These are phyloP conservation scores for Fermentozyma sake DNA, from an alignment of 1,139 yeast species.

Conservation along the genomic window DNA sequence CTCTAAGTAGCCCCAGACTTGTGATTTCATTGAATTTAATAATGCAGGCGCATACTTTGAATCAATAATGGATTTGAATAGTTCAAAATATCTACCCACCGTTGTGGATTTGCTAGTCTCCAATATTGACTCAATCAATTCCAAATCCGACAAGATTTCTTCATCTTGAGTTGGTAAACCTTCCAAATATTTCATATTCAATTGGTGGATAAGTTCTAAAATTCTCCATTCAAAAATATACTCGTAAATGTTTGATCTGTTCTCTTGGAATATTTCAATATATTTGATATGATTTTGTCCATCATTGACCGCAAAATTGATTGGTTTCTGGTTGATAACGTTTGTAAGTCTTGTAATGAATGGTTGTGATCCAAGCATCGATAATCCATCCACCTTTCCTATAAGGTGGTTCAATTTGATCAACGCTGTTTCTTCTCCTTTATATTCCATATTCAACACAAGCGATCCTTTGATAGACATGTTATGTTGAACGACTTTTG, in stretches of 20 bases:
- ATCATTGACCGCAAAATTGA: slow-evolving; percentile 22
- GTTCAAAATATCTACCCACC: slow-evolving; percentile 18
- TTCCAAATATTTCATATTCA: slow-evolving; percentile 27
- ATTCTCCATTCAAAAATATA: slow-evolving; percentile 35
- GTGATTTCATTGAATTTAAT: slow-evolving; percentile 14
- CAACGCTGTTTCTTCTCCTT: slow-evolving; percentile 23
- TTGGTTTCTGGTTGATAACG: slow-evolving; percentile 16
- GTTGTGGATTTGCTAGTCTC: slow-evolving; percentile 8
- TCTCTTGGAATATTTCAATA: slow-evolving; percentile 21
- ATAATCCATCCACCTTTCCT: slow-evolving; percentile 29
- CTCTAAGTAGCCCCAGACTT: slow-evolving; percentile 12
- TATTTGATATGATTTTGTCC: slow-evolving; percentile 29
- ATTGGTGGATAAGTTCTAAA: slow-evolving; percentile 31
- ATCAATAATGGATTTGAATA: slow-evolving; percentile 30
- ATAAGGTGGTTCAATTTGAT: slow-evolving; percentile 23
- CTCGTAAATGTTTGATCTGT: slow-evolving; percentile 19
- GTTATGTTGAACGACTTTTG: slow-evolving; percentile 19
- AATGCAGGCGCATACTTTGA: slow-evolving; percentile 20
- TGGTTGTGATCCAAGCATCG: slow-evolving; percentile 26
- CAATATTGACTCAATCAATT: slow-evolving; percentile 18
- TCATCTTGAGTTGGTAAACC: slow-evolving; percentile 13
- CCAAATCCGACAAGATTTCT: slow-evolving; percentile 21
- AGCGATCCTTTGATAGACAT: slow-evolving; percentile 26
- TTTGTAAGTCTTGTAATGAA: slow-evolving; percentile 28
- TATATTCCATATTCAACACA: slow-evolving; percentile 28